Evolutionary conservation across 495 filamentous ascomycete genomes (phyloP), one percentile per base, ranked within the genome.

Genomic region (Tetracladium setigerum): DNA sequence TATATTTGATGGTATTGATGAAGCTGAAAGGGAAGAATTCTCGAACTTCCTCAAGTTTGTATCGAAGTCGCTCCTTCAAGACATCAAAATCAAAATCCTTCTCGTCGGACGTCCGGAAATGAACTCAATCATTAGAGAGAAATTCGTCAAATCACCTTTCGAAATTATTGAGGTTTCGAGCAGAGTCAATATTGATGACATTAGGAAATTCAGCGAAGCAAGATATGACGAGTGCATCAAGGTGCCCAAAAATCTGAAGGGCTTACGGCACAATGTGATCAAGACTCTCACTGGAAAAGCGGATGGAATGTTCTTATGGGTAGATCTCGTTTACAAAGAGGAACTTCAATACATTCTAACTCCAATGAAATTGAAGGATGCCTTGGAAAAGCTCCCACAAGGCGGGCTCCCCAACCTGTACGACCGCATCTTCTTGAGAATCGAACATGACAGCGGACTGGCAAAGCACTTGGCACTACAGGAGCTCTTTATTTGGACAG

Each of bases 261-360:
- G 30, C 16, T 41, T 49, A 14, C 46, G 46, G 38, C 37, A 49
- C 18, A 49, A 34, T 24, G 46, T 49, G 15, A 42, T 27, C 14
- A 30, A 49, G 30, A 41, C 46, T 6, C 38, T 49, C 15, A 41
- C 46, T 18, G 38, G 36, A 18, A 49, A 49, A n/a, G 46, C 46
- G 16, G 38, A 49, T 35, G 46, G 46, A 27, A 49, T 49, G 46
- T 49, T 49, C 46, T 42, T 49, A 34, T 49, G 38, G 37, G 46
- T 49, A 34, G 46, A 49, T 49, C 32, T 49, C 27, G 36, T 49
- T 24, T 42, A 41, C 27, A 41, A 49, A 35, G 46, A 49, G 30
- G 45, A 47, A 40, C 45, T 47, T 4, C 35, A 47, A 39, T 17
- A 47, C 24, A 47, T 47, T 47, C 33, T 27, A 1, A 47, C 18